A percentile compares a stretch with the other conserved stretches of the same genome.
These are phyloP conservation scores for Plantago coronopus DNA, from an alignment of 305 asterid species.

Conservation along the genomic window DNA sequence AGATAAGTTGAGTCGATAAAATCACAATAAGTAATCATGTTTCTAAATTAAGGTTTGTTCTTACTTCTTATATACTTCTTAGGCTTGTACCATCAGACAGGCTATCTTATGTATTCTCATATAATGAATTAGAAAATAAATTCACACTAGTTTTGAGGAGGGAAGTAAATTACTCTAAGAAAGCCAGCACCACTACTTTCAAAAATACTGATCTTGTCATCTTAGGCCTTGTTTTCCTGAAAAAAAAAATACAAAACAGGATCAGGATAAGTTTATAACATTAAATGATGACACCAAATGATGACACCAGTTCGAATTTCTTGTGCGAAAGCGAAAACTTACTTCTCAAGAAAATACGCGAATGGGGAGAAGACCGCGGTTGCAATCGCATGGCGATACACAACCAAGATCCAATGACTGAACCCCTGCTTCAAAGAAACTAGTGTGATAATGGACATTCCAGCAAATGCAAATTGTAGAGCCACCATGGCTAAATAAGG, in stretches of 20 bases:
- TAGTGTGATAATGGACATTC: slow-evolving; percentile 75
- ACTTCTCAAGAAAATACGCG: slow-evolving; percentile 67
- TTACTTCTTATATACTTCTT: too few relatives aligned
- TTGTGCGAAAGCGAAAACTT: not conserved
- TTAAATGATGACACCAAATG: too few relatives aligned
- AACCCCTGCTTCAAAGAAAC: slow-evolving; percentile 65
- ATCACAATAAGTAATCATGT: too few relatives aligned
- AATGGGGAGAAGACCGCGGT: slow-evolving; percentile 63
- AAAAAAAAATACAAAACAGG: slow-evolving; percentile 16
- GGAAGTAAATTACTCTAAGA: slow-evolving; percentile 62
- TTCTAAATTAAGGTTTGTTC: too few relatives aligned
- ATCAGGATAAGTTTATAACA: too few relatives aligned
- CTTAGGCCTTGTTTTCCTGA: slow-evolving; percentile 84
- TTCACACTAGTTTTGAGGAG: not conserved
- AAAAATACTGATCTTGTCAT: slow-evolving; percentile 53
- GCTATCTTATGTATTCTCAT: too few relatives aligned
- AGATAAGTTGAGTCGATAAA: too few relatives aligned
- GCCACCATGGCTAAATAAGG: slow-evolving; percentile 78
- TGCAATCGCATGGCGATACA: slow-evolving; percentile 79
- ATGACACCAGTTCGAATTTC: too few relatives aligned
- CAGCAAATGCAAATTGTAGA: slow-evolving; percentile 88
- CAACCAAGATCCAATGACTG: slow-evolving; percentile 90
- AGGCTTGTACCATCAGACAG: too few relatives aligned
- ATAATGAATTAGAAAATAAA: too few relatives aligned
- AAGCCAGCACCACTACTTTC: slow-evolving; percentile 68